Percentiles rank a stretch among this genome's conserved stretches.
Evolutionary conservation across 2,329 filamentous ascomycete genomes (phyloP).

Genomic region (Scytalidium sp.): DNA sequence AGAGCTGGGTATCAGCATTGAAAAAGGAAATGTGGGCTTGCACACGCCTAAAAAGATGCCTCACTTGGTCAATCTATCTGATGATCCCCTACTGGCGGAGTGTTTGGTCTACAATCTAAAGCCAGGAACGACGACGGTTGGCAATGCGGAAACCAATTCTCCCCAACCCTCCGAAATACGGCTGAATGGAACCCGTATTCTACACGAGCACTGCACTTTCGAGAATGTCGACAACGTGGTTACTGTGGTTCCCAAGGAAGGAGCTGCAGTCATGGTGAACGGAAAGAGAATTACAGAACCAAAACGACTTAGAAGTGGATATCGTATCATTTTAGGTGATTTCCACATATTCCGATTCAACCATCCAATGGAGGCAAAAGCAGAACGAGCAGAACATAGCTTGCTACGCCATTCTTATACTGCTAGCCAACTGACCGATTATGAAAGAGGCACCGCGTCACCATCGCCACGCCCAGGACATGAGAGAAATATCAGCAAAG

Average conservation of each 20-base stretch:
- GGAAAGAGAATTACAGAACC: conserved; percentile 85
- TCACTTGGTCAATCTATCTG: conserved; percentile 96
- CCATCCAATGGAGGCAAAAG: conserved; percentile 91
- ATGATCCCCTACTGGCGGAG: conserved; percentile 88
- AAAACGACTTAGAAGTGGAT: conserved; percentile 83
- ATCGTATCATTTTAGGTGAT: conserved; percentile 91
- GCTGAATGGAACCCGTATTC: conserved; percentile 88
- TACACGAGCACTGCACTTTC: conserved; percentile 90
- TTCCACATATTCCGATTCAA: conserved; percentile 99
- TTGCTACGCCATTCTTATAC: conserved; percentile 79
- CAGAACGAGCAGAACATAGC: conserved; percentile 85
- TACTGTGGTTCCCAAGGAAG: conserved; percentile 83
- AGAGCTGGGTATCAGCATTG: conserved; percentile 96
- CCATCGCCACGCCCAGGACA: conserved; percentile 63
- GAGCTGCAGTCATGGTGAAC: conserved; percentile 98
- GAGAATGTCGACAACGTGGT: conserved; percentile 92
- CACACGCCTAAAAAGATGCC: conserved; percentile 99
- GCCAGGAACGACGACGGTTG: conserved; percentile 88
- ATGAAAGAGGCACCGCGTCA: conserved; percentile 58
- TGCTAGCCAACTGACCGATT: conserved; percentile 54
- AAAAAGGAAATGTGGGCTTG: conserved; percentile 94
- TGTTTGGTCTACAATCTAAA: conserved; percentile 98
- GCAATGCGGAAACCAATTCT: conserved; percentile 83
- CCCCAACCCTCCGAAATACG: conserved; percentile 80
- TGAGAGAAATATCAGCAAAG: conserved; percentile 76